Conservation (phyloP, 768 basidiomycete species). For the Lentinula raphanica region DNA sequence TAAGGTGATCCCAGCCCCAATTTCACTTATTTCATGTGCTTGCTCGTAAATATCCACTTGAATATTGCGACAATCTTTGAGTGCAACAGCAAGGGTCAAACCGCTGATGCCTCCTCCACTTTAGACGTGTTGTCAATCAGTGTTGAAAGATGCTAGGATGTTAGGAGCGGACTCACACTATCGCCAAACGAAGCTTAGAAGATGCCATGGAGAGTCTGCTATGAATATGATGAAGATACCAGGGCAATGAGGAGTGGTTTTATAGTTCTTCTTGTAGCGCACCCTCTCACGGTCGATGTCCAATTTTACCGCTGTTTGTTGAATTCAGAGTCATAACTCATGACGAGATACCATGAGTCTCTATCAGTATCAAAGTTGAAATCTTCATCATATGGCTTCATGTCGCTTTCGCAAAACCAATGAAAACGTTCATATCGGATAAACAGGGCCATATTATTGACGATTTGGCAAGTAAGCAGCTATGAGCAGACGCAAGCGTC, state of each 20-base stretch:
- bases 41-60: conserved; percentile 39
- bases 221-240: background rate
- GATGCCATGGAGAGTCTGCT: background rate
- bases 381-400: too few relatives aligned
- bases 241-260: too few relatives aligned
- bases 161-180: conserved; percentile 8
- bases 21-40: conserved; percentile 30
- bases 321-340: too few relatives aligned
- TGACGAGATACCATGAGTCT: too few relatives aligned
- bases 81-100: conserved; percentile 28
- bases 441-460: too few relatives aligned
- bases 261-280: background rate
- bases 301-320: too few relatives aligned
- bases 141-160: background rate
- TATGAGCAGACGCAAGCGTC: too few relatives aligned
- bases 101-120: conserved; percentile 40
- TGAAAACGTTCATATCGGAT: too few relatives aligned
- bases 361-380: too few relatives aligned
- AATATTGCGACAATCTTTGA: conserved; percentile 19
- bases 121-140: background rate
- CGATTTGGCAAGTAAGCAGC: too few relatives aligned
- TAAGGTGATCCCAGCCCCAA: conserved; percentile 40
- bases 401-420: too few relatives aligned
- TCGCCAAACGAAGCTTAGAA: conserved; percentile 8
- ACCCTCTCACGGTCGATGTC: background rate